phyloP scores from a whole-genome alignment of 2,329 filamentous ascomycete species.

The Colletotrichum sp. region DNA sequence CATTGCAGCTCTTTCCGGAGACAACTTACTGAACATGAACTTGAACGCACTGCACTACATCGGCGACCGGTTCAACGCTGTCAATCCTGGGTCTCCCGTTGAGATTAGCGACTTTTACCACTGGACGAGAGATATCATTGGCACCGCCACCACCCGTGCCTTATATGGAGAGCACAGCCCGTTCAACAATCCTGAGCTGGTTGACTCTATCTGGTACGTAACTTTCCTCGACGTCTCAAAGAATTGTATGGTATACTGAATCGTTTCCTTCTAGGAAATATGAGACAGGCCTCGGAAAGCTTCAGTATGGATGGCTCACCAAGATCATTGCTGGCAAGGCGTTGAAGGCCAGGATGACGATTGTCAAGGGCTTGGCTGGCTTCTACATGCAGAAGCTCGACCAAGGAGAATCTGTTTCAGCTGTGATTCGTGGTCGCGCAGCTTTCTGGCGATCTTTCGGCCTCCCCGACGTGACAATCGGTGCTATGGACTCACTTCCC shows the following conservation, averaged over 20 bases:
- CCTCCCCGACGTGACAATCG: constrained; percentile 29
- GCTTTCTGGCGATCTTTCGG: constrained; percentile 32
- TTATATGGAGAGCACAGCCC: constrained; percentile 51
- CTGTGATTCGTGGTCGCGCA: constrained; percentile 31
- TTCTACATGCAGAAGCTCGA: constrained; percentile 35
- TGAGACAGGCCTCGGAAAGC: not conserved
- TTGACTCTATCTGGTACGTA: not conserved
- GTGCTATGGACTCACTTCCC: constrained; percentile 33
- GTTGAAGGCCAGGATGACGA: constrained; percentile 22
- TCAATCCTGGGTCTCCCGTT: not conserved
- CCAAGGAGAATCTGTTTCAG: constrained; percentile 28
- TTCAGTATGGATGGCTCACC: not conserved
- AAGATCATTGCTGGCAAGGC: constrained; percentile 28
- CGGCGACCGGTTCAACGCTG: constrained; percentile 28
- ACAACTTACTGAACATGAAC: constrained; percentile 38
- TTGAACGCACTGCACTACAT: constrained; percentile 38
- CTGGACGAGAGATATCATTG: constrained; percentile 43
- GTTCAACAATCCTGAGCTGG: constrained; percentile 25
- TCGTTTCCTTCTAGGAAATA: not conserved
- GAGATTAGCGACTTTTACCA: constrained; percentile 36
- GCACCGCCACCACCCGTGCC: constrained; percentile 38
- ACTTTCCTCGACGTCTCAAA: not conserved
- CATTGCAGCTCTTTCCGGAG: constrained; percentile 31
- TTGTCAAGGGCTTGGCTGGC: constrained; percentile 28
- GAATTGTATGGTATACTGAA: not conserved